Evolutionary conservation across 176 grass and related monocot species (phyloP), one percentile per base, ranked within the genome.

Genomic region (Ensete glaucum): DNA sequence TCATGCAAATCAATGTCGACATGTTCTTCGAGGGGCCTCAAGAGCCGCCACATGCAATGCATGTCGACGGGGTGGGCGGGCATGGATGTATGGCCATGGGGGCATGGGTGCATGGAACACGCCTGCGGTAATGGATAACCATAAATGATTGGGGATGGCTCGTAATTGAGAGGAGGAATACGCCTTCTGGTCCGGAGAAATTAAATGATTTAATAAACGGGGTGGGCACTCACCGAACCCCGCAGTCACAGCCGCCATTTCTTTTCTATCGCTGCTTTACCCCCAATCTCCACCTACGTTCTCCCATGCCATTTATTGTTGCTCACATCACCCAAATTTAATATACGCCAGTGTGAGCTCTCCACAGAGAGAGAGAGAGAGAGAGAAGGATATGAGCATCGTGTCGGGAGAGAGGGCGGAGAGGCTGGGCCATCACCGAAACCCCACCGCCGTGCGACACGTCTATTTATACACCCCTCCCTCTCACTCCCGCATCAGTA

Each of bases 191-290:
- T 60, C 57, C 57, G 16, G 21, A 69, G 11, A 49, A 69, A 50
- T 68, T 48, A 48, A 69, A 69, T 50, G 16, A 69, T 48, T 43
- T 49, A 49, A 69, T 69, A 48, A 49, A 69, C 23, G 15, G 14
- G 12, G 15, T 9, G 27, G 14, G 3, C 3, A 49, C 67, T 34
- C 26, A 60, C 17, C 57, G 0, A 4, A 43, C 34, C 21, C 53
- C 53, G 71, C 71, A 73, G 71, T 73, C 71, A 29, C 74, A 60
- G 74, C 74, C 74, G 74, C 74, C 74, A 76, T 62, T 50, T 64
- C 17, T 20, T 8, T 62, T 51, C 1, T 52, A 21, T 19, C 57
- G 16, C 56, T 50, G 9, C 15, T 11, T 13, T 50, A 9, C 13
- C 3, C 24, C 24, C 54, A 20, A 9, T 7, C 71, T 54, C 12